Evolutionary conservation across 805 yeast genomes (phyloP), one percentile per base, ranked within the genome.

Genomic region (Starmerella etchellsii): DNA sequence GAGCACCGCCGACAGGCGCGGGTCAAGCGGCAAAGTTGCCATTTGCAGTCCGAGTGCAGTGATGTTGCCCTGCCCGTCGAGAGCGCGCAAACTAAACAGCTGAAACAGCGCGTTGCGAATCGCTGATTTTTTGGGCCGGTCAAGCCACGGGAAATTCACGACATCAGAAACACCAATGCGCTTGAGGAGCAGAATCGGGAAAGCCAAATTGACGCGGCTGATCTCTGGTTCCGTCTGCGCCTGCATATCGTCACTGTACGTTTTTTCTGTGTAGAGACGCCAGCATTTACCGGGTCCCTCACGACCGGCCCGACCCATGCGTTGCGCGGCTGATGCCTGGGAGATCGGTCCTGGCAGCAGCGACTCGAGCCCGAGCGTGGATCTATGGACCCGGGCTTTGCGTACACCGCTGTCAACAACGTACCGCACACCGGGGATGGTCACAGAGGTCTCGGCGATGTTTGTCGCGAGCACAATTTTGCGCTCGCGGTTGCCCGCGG

Each of bases 291-390:
- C 99, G 24, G 80, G 74, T 15, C 76, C 70, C 62, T 91, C 97
- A 74, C 99, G 83, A 47, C 99, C 99, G n/a, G 99, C 97, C 69
- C 99, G 81, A 59, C 99, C 99, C 34, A 87, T 76, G 61, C 99
- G 68, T 64, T 91, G 99, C 27, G 81, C 73, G 0, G 97, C 98
- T 30, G 94, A 81, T 0, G 97, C 94, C 54, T 81, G 83, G 0
- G 97, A 85, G 19, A 91, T 78, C 1, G 98, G 91, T 0, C 91
- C 84, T 0, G 95, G 87, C 38, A 91, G 64, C 54, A 91, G 70
- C 0, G 96, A 81, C n/a, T 95, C 88, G 26, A 91, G 69, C 0
- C 96, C 96, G 30, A 91, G 64, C 51, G 79, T 85, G 54, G 88
- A 94, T 53, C 91, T 74, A 94, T 96, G 88, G 1, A 88, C 93